Percentiles rank a stretch among this genome's conserved stretches.
These are phyloP conservation scores for Zangia roseola DNA, from an alignment of 768 basidiomycete genomes.

Conservation along the genomic window DNA sequence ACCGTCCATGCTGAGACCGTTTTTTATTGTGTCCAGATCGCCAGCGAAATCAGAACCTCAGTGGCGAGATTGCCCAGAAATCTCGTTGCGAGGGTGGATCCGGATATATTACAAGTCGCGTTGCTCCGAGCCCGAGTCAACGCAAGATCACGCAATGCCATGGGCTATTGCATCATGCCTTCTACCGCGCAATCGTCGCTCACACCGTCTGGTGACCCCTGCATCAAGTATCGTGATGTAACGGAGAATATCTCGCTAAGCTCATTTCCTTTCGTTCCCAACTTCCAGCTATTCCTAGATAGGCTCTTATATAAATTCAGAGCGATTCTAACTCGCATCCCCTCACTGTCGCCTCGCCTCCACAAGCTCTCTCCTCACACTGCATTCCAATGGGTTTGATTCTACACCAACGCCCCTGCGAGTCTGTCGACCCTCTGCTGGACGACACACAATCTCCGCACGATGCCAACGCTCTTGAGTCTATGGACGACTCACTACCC, in stretches of 20 bases:
- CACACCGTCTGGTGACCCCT: neutral
- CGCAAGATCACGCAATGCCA: slow-evolving; percentile 38
- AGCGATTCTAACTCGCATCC: neutral
- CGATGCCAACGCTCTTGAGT: slow-evolving; percentile 35
- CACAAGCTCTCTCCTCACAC: neutral
- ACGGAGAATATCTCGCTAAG: no score
- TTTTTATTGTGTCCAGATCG: neutral
- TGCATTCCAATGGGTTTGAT: slow-evolving; percentile 19
- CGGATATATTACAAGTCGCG: slow-evolving; percentile 1
- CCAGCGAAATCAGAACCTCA: no score
- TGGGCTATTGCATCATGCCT: slow-evolving; percentile 15
- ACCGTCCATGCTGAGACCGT: neutral
- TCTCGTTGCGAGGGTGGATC: neutral
- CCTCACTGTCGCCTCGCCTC: neutral
- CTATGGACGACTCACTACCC: slow-evolving; percentile 27
- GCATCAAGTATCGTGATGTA: neutral
- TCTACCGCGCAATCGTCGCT: slow-evolving; percentile 1
- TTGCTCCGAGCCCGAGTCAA: slow-evolving; percentile 5
- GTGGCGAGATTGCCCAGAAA: neutral
- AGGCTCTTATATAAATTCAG: slow-evolving; percentile 7
- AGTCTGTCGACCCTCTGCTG: neutral
- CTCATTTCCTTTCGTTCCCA: neutral
- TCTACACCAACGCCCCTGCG: slow-evolving; percentile 1
- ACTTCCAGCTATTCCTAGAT: neutral
- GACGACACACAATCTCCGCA: neutral